Conservation (phyloP, 345 rosid species). For the Hibiscus tridactylites region DNA sequence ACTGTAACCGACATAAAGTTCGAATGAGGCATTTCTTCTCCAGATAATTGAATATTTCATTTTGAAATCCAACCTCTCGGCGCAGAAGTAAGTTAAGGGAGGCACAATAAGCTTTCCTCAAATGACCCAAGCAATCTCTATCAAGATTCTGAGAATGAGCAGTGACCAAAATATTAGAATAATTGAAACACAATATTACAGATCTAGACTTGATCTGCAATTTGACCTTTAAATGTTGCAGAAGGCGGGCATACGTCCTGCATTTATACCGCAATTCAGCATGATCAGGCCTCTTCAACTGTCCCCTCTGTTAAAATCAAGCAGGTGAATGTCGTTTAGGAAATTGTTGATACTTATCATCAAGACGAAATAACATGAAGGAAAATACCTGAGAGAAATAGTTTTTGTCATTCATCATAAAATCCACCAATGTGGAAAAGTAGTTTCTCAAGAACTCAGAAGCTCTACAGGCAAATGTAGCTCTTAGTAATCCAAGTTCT, state of each 20-base stretch:
- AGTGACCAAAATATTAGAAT: conserved; percentile 12
- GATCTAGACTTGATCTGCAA: conserved; percentile 8
- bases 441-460: conserved; percentile 93
- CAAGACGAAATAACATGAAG: conserved; percentile 1
- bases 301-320: conserved; percentile 70
- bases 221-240: conserved; percentile 87
- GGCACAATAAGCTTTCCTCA: conserved; percentile 96
- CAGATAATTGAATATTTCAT: conserved; percentile 1
- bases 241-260: conserved; percentile 96
- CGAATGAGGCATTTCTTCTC: not conserved
- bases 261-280: conserved; percentile 97
- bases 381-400: conserved; percentile 88
- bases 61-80: conserved; percentile 64
- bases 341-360: conserved; percentile 5
- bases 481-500: conserved; percentile 70
- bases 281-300: conserved; percentile 98
- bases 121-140: conserved; percentile 69
- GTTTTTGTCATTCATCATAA: conserved; percentile 95
- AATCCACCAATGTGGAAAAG: conserved; percentile 97
- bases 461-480: conserved; percentile 80
- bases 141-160: conserved; percentile 67
- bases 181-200: conserved; percentile 3
- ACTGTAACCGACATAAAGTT: conserved; percentile 1
- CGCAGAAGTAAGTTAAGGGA: conserved; percentile 95
- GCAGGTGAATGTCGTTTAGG: conserved; percentile 10